These are phyloP conservation scores for Lyophyllum semitale DNA, from an alignment of 768 basidiomycete species.

Conservation along the genomic window DNA sequence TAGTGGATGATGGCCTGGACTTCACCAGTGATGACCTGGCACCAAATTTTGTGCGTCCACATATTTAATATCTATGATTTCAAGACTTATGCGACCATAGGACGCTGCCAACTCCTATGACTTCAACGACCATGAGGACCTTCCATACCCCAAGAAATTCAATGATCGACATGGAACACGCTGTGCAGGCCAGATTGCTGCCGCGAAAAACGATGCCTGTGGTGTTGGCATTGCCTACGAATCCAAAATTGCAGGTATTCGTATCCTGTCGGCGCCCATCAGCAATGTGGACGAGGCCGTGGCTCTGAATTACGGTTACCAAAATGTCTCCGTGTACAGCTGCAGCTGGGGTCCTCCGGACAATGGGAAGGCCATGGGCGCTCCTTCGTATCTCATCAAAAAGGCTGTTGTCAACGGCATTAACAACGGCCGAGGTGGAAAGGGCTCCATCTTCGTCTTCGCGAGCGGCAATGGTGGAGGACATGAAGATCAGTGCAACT, in stretches of 20 bases:
- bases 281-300: slow-evolving; percentile 95
- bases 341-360: slow-evolving; percentile 99
- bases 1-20: slow-evolving; percentile 96
- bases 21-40: slow-evolving; percentile 84
- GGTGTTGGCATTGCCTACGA: slow-evolving; percentile 93
- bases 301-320: slow-evolving; percentile 90
- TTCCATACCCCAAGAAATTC: slow-evolving; percentile 81
- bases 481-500: slow-evolving; percentile 95
- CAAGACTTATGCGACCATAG: slow-evolving; percentile 37
- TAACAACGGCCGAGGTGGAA: slow-evolving; percentile 84
- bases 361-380: slow-evolving; percentile 93
- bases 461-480: slow-evolving; percentile 95
- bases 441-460: slow-evolving; percentile 94
- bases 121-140: slow-evolving; percentile 88
- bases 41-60: slow-evolving; percentile 81
- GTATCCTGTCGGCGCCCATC: slow-evolving; percentile 92
- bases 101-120: slow-evolving; percentile 90
- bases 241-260: slow-evolving; percentile 90
- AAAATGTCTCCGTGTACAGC: slow-evolving; percentile 88
- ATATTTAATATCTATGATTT: not conserved
- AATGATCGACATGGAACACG: slow-evolving; percentile 98
- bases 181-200: slow-evolving; percentile 96
- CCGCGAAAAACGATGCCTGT: slow-evolving; percentile 88
- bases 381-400: slow-evolving; percentile 84
- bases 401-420: slow-evolving; percentile 95